Base-by-base conservation (phyloP, 805 yeast genomes). In the Spathaspora girioi region DNA sequence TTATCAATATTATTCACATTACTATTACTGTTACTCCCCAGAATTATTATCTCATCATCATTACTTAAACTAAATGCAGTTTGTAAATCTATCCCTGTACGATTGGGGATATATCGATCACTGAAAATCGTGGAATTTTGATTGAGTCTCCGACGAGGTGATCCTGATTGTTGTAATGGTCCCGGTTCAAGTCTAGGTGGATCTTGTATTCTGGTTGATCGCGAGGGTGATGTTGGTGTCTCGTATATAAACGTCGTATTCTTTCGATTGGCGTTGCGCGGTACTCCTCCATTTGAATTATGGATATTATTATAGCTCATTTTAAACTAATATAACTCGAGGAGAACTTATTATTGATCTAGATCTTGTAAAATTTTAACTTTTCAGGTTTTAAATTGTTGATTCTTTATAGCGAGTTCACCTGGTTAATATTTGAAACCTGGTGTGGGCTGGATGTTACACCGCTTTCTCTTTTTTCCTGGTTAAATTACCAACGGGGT, bases 21-120 rank as follows among this genome's bases (percentile, higher is more conserved):
- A 23, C 6, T 23, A 23, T 23, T n/a, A 8, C 4, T 18, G 44
- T 44, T 50, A 35, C 71, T 54, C 44, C 70, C 70, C 1, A 76
- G 75, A 15, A 69, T 17, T 64, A 78, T 62, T 15, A 23, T 23
- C 6, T 23, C 26, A 23, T 73, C 79, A 51, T 75, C 79, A 48
- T 70, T 69, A 20, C 76, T 77, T 47, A 84, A 68, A 52, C 83
- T 79, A 65, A 83, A 86, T 7, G 97, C 97, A 0, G 97, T 90
- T 61, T 89, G 94, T 14, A 93, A 71, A 60, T 90, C 96, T 23
- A 90, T 80, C 0, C 96, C 97, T 1, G 89, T 84, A 46, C 99
- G 71, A 54, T 81, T 83, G 5, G 99, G 99, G 26, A 94, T 89
- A 66, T 83, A 90, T 50, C 98, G 73, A 67, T 92, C 99, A 55